Conservation (phyloP, 495 filamentous ascomycete genomes). For the Podospora australis region DNA sequence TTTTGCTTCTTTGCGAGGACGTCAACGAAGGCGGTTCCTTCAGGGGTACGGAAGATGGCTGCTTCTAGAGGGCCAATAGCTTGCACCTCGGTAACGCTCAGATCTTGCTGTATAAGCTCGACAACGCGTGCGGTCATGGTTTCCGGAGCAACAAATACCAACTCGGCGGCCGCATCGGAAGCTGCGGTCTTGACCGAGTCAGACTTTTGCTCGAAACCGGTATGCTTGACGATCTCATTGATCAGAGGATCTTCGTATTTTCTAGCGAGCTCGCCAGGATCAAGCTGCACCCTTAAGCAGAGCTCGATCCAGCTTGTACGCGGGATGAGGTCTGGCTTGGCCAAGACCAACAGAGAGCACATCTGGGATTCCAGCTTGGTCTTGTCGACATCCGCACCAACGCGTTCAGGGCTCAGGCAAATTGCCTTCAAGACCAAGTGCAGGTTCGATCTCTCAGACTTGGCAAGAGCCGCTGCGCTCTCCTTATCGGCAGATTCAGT, state of each 20-base stretch:
- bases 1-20: slow-evolving; percentile 75
- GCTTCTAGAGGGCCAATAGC: slow-evolving; percentile 77
- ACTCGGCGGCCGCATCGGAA: slow-evolving; percentile 72
- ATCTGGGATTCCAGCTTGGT: slow-evolving; percentile 55
- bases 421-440: slow-evolving; percentile 65
- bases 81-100: slow-evolving; percentile 58
- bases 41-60: slow-evolving; percentile 81
- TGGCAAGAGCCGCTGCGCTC: slow-evolving; percentile 60
- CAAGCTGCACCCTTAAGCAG: slow-evolving; percentile 68
- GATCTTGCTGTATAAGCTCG: slow-evolving; percentile 60
- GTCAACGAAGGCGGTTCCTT: slow-evolving; percentile 82
- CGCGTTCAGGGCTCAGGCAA: slow-evolving; percentile 45
- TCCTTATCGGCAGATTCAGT: slow-evolving; percentile 68
- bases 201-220: slow-evolving; percentile 40
- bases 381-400: slow-evolving; percentile 30
- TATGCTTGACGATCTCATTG: slow-evolving; percentile 42
- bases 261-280: slow-evolving; percentile 71
- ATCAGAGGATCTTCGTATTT: slow-evolving; percentile 42
- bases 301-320: slow-evolving; percentile 79
- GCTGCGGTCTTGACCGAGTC: slow-evolving; percentile 57
- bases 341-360: slow-evolving; percentile 69
- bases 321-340: slow-evolving; percentile 69
- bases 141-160: slow-evolving; percentile 90
- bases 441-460: slow-evolving; percentile 53
- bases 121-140: slow-evolving; percentile 70